Conservation (phyloP, 208 protist genomes). For the Crithidia mellificae region DNA sequence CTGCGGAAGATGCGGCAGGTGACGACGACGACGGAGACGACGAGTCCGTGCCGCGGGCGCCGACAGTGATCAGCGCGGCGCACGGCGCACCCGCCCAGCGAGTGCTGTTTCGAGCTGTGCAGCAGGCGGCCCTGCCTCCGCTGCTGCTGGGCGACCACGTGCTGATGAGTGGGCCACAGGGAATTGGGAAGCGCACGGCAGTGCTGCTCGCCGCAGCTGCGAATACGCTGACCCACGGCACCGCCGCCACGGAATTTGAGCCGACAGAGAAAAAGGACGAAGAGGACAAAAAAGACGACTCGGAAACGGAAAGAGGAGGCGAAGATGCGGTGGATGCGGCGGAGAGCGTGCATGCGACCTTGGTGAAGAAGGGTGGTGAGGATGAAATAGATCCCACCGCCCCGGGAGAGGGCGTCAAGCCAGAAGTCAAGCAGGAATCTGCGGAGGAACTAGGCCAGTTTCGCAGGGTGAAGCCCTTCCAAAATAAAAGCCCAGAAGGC, state of each 20-base stretch:
- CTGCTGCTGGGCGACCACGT: constrained; percentile 77
- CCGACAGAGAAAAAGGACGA: background rate
- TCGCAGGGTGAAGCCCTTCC: no score
- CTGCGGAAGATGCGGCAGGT: background rate
- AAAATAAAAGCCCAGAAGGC: no score
- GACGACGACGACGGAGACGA: no score
- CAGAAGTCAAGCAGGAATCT: background rate
- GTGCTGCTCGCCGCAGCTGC: constrained; percentile 41
- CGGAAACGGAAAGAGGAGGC: background rate
- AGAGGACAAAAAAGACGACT: constrained; percentile 10
- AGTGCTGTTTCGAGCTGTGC: constrained; percentile 40
- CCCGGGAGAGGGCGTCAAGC: background rate
- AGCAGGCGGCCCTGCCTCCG: constrained; percentile 59
- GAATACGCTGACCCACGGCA: constrained; percentile 22
- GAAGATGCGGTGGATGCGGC: background rate
- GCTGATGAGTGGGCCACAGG: constrained; percentile 53
- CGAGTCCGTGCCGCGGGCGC: no score
- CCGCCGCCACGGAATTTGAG: background rate
- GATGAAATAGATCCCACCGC: background rate
- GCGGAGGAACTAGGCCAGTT: background rate
- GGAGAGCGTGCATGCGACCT: no score
- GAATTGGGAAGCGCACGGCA: constrained; percentile 59
- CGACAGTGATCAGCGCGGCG: background rate
- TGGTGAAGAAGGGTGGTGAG: no score
- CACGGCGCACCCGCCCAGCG: constrained; percentile 7